Evolutionary conservation across 2,329 filamentous ascomycete genomes (phyloP).

Genomic region (Leptosphaerulina australis): DNA sequence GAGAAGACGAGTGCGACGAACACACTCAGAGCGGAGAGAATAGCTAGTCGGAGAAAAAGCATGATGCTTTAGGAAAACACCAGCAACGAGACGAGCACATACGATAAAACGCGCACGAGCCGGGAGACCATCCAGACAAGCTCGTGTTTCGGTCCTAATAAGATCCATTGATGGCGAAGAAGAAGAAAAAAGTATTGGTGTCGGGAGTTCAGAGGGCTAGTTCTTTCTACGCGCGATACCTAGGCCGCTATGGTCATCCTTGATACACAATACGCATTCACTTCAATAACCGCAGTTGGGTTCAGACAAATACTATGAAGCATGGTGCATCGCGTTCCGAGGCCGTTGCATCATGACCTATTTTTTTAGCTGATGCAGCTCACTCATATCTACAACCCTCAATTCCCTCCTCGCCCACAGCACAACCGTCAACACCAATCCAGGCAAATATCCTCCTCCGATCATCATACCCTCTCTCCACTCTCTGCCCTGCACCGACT

Average conservation of each 20-base stretch:
- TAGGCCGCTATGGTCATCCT: conserved; percentile 3
- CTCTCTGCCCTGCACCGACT: conserved; percentile 33
- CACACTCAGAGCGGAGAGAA: conserved; percentile 42
- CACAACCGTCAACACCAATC: conserved; percentile 64
- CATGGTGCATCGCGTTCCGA: no score
- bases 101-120: not conserved
- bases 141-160: not conserved
- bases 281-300: not conserved
- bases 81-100: not conserved
- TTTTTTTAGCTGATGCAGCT: conserved; percentile 61
- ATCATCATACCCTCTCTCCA: conserved; percentile 40
- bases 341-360: conserved; percentile 1
- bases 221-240: conserved; percentile 11
- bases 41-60: conserved; percentile 50
- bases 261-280: conserved; percentile 9
- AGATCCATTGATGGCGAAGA: not conserved
- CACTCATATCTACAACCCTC: conserved; percentile 70
- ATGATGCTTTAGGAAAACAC: conserved; percentile 48
- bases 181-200: not conserved
- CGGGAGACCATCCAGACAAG: not conserved
- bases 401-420: conserved; percentile 69
- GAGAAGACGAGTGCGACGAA: conserved; percentile 22
- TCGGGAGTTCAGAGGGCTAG: not conserved
- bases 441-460: conserved; percentile 50
- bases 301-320: no score